phyloP scores from a whole-genome alignment of 2,329 filamentous ascomycete genomes.

The Alternaria panax region DNA sequence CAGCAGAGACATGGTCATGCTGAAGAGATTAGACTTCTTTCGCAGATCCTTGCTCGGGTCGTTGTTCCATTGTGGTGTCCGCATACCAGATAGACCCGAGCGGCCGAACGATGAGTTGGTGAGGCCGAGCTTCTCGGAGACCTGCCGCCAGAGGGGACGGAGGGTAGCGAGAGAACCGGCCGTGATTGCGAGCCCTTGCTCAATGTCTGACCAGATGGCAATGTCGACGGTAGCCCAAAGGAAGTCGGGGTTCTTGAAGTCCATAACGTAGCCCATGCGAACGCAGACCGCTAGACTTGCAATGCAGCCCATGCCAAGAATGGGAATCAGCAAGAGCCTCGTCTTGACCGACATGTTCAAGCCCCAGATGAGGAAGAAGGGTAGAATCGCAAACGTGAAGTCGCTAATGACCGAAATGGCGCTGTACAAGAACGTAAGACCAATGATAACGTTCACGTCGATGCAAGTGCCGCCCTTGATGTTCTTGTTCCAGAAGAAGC shows the following conservation, averaged over 20 bases:
- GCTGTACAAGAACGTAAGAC: constrained; percentile 57
- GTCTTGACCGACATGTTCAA: constrained; percentile 58
- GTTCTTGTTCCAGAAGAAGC: constrained; percentile 60
- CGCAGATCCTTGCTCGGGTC: constrained; percentile 17
- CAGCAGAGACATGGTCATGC: constrained; percentile 33
- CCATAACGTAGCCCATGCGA: constrained; percentile 45
- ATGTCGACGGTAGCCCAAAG: constrained; percentile 48
- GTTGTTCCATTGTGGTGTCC: constrained; percentile 30
- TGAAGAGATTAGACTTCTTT: constrained; percentile 31
- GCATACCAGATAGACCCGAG: constrained; percentile 23
- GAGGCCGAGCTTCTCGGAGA: constrained; percentile 33
- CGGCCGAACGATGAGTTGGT: constrained; percentile 18
- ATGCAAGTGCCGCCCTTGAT: constrained; percentile 52
- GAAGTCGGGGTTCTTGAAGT: constrained; percentile 47
- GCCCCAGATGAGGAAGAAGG: constrained; percentile 60
- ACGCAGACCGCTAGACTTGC: constrained; percentile 47
- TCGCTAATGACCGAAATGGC: constrained; percentile 57
- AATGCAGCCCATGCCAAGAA: constrained; percentile 59
- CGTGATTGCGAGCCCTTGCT: constrained; percentile 49
- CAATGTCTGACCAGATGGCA: constrained; percentile 49
- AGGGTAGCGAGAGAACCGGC: constrained; percentile 48
- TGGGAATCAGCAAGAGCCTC: constrained; percentile 56
- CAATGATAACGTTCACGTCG: constrained; percentile 50
- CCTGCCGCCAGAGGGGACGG: constrained; percentile 43
- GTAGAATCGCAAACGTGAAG: constrained; percentile 59